A percentile compares a stretch with the other conserved stretches of the same genome.
Evolutionary conservation across 208 protist species (phyloP).

Genomic region (Trypanosoma mega): DNA sequence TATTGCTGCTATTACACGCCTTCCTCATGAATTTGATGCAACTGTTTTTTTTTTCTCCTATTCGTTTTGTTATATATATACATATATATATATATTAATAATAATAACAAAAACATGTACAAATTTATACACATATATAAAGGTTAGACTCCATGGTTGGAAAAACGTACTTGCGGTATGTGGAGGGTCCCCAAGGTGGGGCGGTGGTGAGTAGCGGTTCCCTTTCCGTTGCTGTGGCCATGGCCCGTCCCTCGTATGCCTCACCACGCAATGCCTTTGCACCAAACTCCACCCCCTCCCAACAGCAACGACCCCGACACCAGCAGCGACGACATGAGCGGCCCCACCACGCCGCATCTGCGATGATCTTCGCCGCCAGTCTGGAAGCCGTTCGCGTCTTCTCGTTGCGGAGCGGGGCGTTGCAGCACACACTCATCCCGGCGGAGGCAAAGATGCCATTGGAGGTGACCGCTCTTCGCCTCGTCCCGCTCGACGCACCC

Average conservation of each 20-base stretch:
- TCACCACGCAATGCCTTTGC: too few relatives aligned
- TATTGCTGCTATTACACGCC: too few relatives aligned
- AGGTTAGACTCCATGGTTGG: slow-evolving; percentile 51
- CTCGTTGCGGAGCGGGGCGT: slow-evolving; percentile 67
- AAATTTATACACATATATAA: slow-evolving; percentile 1
- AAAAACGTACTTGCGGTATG: slow-evolving; percentile 89
- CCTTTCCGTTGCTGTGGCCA: slow-evolving; percentile 47
- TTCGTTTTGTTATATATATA: slow-evolving; percentile 8
- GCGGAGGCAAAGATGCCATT: slow-evolving; percentile 74
- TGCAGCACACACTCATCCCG: slow-evolving; percentile 73
- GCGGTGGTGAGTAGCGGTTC: slow-evolving; percentile 62
- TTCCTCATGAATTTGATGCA: neutral
- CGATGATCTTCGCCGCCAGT: slow-evolving; percentile 72
- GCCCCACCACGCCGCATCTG: slow-evolving; percentile 23
- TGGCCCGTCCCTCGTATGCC: slow-evolving; percentile 43
- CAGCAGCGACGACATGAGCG: too few relatives aligned
- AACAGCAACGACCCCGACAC: too few relatives aligned
- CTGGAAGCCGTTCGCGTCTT: slow-evolving; percentile 86
- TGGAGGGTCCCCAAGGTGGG: slow-evolving; percentile 77
- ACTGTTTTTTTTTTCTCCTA: slow-evolving; percentile 20
- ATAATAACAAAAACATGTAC: neutral
- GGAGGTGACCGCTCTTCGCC: slow-evolving; percentile 70
- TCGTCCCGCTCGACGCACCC: slow-evolving; percentile 40
- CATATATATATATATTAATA: neutral
- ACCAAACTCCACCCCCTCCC: too few relatives aligned